Percentiles rank a stretch among this genome's conserved stretches.
These are phyloP conservation scores for Chlorociboria aeruginascens DNA, from an alignment of 495 filamentous ascomycete species.

Conservation along the genomic window DNA sequence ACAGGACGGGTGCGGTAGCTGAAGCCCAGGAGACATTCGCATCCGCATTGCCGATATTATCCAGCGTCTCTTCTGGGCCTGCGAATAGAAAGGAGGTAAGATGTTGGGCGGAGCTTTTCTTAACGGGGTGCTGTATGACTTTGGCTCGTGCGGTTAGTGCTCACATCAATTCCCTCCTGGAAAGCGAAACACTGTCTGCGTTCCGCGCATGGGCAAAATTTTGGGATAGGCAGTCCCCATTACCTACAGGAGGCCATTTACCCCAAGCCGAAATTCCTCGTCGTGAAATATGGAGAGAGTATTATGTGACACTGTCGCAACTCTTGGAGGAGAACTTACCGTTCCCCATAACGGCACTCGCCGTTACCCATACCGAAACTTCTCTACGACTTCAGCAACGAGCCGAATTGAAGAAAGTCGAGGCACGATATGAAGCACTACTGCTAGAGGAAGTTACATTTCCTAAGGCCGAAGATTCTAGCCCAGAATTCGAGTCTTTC, in stretches of 20 bases:
- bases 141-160: slow-evolving; percentile 42
- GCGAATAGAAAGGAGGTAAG: slow-evolving; percentile 44
- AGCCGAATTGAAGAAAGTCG: slow-evolving; percentile 61
- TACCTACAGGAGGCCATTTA: slow-evolving; percentile 22
- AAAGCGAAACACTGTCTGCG: slow-evolving; percentile 35
- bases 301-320: slow-evolving; percentile 64
- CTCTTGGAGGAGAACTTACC: slow-evolving; percentile 42
- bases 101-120: slow-evolving; percentile 65
- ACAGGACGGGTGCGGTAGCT: slow-evolving; percentile 34
- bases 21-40: slow-evolving; percentile 54
- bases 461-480: slow-evolving; percentile 65
- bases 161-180: slow-evolving; percentile 29
- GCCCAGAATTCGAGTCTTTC: slow-evolving; percentile 69
- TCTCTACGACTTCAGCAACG: slow-evolving; percentile 53
- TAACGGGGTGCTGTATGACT: slow-evolving; percentile 59
- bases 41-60: slow-evolving; percentile 48
- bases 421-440: slow-evolving; percentile 59
- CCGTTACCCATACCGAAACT: slow-evolving; percentile 25
- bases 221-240: slow-evolving; percentile 34
- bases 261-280: slow-evolving; percentile 28
- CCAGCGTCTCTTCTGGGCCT: slow-evolving; percentile 29
- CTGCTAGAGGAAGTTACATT: slow-evolving; percentile 67
- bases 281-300: slow-evolving; percentile 62
- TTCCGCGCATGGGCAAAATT: slow-evolving; percentile 54
- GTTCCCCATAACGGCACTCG: slow-evolving; percentile 32